Conservation (phyloP, 495 filamentous ascomycete species). For the Lasiosphaeriaceae sp. region DNA sequence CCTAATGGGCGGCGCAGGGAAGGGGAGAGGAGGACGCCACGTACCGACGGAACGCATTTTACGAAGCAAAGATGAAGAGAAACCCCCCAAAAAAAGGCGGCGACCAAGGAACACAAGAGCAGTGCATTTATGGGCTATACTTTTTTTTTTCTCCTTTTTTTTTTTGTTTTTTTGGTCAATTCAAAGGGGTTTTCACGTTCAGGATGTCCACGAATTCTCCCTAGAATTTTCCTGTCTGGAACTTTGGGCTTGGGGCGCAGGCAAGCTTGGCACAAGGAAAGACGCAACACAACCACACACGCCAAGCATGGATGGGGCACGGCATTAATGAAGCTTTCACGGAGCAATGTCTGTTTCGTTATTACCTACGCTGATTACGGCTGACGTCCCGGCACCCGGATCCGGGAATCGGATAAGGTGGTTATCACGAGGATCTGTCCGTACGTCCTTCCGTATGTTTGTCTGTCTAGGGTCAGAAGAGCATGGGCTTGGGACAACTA, state of each 20-base stretch:
- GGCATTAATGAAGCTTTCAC: background rate
- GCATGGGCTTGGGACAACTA: no score
- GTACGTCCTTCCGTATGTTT: no score
- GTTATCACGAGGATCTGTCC: background rate
- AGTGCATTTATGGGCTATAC: background rate
- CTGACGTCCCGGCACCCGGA: background rate
- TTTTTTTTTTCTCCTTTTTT: background rate
- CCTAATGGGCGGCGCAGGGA: constrained; percentile 10
- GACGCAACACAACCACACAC: background rate
- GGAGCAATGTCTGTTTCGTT: background rate
- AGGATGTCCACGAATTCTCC: background rate
- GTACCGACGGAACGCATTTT: background rate
- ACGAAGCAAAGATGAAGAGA: background rate
- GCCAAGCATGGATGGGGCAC: background rate
- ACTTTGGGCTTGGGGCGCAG: background rate
- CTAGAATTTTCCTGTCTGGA: background rate
- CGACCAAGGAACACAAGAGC: background rate
- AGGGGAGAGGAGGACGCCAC: background rate
- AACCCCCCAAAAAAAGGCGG: background rate
- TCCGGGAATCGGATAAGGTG: background rate
- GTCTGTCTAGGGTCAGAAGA: no score
- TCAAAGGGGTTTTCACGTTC: no score
- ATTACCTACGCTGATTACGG: background rate
- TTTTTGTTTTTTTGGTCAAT: background rate
- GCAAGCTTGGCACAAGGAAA: background rate